A percentile compares a stretch with the other conserved stretches of the same genome.
Conservation (phyloP, 2,329 filamentous ascomycete genomes). For the Canariomyces notabilis region DNA sequence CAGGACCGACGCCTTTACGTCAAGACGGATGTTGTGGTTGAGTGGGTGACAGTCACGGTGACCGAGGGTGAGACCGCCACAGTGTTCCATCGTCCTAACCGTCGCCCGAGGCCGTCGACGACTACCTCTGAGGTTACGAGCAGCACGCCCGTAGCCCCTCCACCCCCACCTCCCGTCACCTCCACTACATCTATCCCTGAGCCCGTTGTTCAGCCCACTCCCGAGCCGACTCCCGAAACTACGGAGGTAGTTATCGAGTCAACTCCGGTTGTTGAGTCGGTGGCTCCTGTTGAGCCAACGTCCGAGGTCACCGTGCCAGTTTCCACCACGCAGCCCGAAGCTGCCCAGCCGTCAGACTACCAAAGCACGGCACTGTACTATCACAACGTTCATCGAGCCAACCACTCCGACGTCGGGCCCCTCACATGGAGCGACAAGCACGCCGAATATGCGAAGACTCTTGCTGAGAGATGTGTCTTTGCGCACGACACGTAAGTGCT, state of each 20-base stretch:
- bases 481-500: constrained; percentile 68
- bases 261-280: constrained; percentile 8
- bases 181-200: constrained; percentile 9
- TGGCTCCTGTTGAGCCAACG: constrained; percentile 25
- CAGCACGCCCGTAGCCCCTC: constrained; percentile 16
- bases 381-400: constrained; percentile 83
- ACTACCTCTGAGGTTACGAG: constrained; percentile 14
- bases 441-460: constrained; percentile 56
- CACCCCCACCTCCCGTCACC: constrained; percentile 15
- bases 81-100: constrained; percentile 14
- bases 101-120: constrained; percentile 14
- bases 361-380: constrained; percentile 51
- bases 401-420: constrained; percentile 66
- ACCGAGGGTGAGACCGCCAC: constrained; percentile 18
- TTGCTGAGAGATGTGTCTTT: constrained; percentile 65
- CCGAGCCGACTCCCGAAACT: constrained; percentile 12
- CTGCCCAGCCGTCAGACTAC: constrained; percentile 26
- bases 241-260: constrained; percentile 11
- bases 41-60: constrained; percentile 44
- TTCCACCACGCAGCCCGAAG: constrained; percentile 9
- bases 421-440: constrained; percentile 63
- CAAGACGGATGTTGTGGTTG: constrained; percentile 38
- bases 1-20: constrained; percentile 34
- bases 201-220: constrained; percentile 9
- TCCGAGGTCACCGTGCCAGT: constrained; percentile 15